Evolutionary conservation across 208 protist species (phyloP).

Genomic region (Naegleria fowleri): DNA sequence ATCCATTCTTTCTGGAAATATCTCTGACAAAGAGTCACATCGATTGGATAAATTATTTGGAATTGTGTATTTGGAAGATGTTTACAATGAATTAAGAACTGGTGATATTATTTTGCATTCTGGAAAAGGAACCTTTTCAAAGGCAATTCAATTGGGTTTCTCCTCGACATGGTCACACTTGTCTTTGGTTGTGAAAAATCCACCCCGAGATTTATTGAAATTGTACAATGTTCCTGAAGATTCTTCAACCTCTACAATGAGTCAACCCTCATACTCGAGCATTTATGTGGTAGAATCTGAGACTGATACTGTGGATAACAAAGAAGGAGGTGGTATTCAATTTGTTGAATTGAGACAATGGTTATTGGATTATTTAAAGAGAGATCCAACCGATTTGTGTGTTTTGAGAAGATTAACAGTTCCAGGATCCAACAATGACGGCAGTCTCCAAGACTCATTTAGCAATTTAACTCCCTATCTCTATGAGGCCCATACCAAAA

Average conservation of each 20-base stretch:
- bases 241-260: not conserved
- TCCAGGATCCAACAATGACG: not conserved
- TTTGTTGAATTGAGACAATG: not conserved
- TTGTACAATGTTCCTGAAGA: not conserved
- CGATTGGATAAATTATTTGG: slow-evolving; percentile 16
- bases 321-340: slow-evolving; percentile 1
- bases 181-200: not conserved
- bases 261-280: not conserved
- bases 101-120: not conserved
- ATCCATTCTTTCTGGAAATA: not conserved
- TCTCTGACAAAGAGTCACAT: not conserved
- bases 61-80: not conserved
- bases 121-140: slow-evolving; percentile 1
- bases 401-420: not conserved
- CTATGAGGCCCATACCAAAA: not conserved
- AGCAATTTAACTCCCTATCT: not conserved
- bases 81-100: not conserved
- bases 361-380: not conserved
- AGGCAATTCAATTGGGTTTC: not conserved
- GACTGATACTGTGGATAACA: not conserved
- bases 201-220: not conserved
- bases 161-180: not conserved
- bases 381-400: slow-evolving; percentile 8
- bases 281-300: not conserved
- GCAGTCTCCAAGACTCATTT: not conserved